Evolutionary conservation across 208 protist species (phyloP), one percentile per base, ranked within the genome.

Genomic region (Wallacemonas sp.): DNA sequence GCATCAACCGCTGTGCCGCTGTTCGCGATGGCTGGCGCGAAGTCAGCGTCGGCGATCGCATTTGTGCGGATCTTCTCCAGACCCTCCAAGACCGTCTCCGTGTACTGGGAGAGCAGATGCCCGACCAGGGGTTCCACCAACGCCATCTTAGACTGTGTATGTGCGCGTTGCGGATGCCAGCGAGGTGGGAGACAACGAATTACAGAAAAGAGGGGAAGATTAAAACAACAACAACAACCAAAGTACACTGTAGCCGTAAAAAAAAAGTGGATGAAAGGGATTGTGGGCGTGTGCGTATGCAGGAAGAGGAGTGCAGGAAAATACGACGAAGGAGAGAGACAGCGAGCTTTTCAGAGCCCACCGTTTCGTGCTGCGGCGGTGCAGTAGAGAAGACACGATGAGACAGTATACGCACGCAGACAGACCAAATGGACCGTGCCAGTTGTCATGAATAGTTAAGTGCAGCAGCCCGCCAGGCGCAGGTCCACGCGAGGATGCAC

Each of bases 51-150:
- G 3, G 66, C 43, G 55, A 48, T 61, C 3, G 70, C 78, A 21
- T 78, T 64, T 2, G 36, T 79, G 14, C 72, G 49, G 48, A 96
- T 94, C 66, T 93, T 94, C 17, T 78, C 57, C 0, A 96, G 70
- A 0, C 91, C 91, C 47, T 96, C 91, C 24, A 73, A 64, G 11
- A 92, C 85, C 0, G 85, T 94, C 54, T 93, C 82, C n/a, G 72
- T 78, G 65, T 95, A 87, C 68, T 85, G 80, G 43, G 91, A 96
- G 17, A 96, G 73, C 39, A 95, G 69, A 39, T 93, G 83, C 5
- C 90, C 90, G 33, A 95, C 65, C 9, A 93, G 48, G 1, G 86
- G 90, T 66, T 95, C 87, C 19, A 95, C 83, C 2, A 89, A 67
- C 21, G 86, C 78, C 89, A 93, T 94, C 27, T 58, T 21, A 36